Base-by-base conservation (phyloP, 768 basidiomycete species). In the Rhizopogon sp. region DNA sequence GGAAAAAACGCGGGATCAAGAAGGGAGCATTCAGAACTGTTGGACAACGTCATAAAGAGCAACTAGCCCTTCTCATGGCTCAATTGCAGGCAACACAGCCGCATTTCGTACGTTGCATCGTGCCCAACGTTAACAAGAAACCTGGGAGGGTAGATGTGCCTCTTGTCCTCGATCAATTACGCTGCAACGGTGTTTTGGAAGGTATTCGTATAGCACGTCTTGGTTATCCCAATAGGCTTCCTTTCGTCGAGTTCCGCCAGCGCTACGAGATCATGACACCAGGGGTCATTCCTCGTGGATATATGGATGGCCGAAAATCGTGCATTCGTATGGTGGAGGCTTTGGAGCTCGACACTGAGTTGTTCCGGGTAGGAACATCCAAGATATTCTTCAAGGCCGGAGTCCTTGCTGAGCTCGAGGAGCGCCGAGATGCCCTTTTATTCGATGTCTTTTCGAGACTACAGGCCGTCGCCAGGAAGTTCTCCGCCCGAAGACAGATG, bases 381-480 rank as follows among this genome's bases (percentile, higher is more conserved):
- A 99, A 99, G 73, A 90, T 98, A 57, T 99, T 98, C 77, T 98
- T 99, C 83, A 98, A 98, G 67, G 95, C 97, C 2, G 95, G 96
- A 3, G 93, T 97, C 3, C 79, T 99, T 14, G 97, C 97, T 33
- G 96, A 96, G 62, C 79, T 98, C 8, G 97, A 98, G 68, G 97
- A 98, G 62, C 80, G 92, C 11, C 76, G 96, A 14, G 96, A 99
- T 69, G 78, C 82, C 11, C 72, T 93, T n/a, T 70, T 99, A 20
- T 95, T 83, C 59, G 93, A 93, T 57, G 76, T 97, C 44, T 96
- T 98, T 72, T 87, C 91, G 10, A 80, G 84, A 37, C 69, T 99
- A 40, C 97, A 99, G 67, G 91, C 97, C 0, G 77, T 82, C 1
- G 88, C 90, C 3, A 78, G 94, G 56, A 94, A 80, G 81, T 94